These are phyloP conservation scores for Geotrichum candidum DNA, from an alignment of 1,139 yeast genomes.

Conservation along the genomic window DNA sequence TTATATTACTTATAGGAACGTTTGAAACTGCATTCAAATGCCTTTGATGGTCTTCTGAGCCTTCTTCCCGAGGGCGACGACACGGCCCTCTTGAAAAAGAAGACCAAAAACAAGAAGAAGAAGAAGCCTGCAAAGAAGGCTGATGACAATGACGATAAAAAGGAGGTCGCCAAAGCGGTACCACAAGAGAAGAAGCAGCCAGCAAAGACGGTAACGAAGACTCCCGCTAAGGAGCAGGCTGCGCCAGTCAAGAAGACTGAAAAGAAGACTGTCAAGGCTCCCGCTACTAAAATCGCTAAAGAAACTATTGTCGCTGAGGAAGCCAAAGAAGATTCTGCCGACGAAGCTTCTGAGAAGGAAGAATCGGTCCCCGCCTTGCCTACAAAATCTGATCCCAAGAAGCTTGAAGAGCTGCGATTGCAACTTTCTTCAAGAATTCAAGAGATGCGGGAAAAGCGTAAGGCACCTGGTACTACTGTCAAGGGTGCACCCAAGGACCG, in stretches of 20 bases:
- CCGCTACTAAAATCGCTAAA: slow-evolving; percentile 6
- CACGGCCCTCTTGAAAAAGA: slow-evolving; percentile 83
- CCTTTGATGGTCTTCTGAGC: slow-evolving; percentile 84
- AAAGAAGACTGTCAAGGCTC: slow-evolving; percentile 20
- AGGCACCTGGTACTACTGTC: slow-evolving; percentile 80
- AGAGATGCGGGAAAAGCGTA: slow-evolving; percentile 68
- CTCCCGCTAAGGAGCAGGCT: slow-evolving; percentile 12
- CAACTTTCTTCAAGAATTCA: slow-evolving; percentile 69
- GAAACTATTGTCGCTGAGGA: slow-evolving; percentile 20
- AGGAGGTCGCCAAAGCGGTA: slow-evolving; percentile 61
- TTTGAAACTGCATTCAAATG: slow-evolving; percentile 72
- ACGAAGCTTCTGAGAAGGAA: slow-evolving; percentile 66
- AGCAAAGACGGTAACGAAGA: slow-evolving; percentile 12
- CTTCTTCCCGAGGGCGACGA: slow-evolving; percentile 77
- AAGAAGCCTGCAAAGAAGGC: slow-evolving; percentile 54
- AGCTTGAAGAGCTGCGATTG: slow-evolving; percentile 59
- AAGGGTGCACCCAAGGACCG: slow-evolving; percentile 70
- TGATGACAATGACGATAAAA: slow-evolving; percentile 67
- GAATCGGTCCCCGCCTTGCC: slow-evolving; percentile 37
- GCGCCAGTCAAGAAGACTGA: slow-evolving; percentile 12
- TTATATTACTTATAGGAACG: slow-evolving; percentile 50
- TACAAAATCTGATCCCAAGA: slow-evolving; percentile 31
- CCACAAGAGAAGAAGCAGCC: slow-evolving; percentile 33
- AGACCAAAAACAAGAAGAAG: slow-evolving; percentile 61
- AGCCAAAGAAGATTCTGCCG: slow-evolving; percentile 33